phyloP scores from a whole-genome alignment of 164 flowering plant genomes.

The Houttuynia cordata region DNA sequence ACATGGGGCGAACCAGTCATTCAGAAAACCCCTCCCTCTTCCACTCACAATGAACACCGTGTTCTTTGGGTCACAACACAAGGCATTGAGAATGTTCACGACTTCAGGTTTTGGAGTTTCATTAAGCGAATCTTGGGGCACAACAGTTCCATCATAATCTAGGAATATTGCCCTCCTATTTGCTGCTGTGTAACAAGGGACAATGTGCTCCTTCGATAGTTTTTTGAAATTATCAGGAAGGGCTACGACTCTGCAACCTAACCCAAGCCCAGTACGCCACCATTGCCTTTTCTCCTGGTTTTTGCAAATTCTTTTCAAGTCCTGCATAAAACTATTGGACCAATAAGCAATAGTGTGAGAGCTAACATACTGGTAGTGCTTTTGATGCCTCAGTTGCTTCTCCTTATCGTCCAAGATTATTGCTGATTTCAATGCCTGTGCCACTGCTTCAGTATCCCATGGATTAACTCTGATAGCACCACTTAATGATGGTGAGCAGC shows the following conservation, averaged over 20 bases:
- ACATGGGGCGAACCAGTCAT: slow-evolving; percentile 14
- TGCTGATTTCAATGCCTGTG: slow-evolving; percentile 10
- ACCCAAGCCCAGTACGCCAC: slow-evolving; percentile 15
- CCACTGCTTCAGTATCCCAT: slow-evolving; percentile 13
- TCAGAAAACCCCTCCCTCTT: slow-evolving; percentile 8
- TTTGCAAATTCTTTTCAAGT: slow-evolving; percentile 11
- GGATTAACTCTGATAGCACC: slow-evolving; percentile 18
- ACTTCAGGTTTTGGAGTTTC: slow-evolving; percentile 12
- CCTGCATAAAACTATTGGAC: slow-evolving; percentile 12
- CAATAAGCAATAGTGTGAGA: slow-evolving; percentile 15
- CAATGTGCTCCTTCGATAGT: slow-evolving; percentile 11
- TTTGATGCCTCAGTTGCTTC: slow-evolving; percentile 14
- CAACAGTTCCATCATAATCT: slow-evolving; percentile 14
- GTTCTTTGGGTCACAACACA: slow-evolving; percentile 15
- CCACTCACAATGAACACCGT: slow-evolving; percentile 15
- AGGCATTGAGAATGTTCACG: slow-evolving; percentile 9
- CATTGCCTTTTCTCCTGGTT: slow-evolving; percentile 9
- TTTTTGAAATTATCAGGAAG: slow-evolving; percentile 11
- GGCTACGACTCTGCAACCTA: slow-evolving; percentile 11
- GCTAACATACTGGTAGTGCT: slow-evolving; percentile 14
- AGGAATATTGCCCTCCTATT: slow-evolving; percentile 15
- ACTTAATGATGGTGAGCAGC: slow-evolving; percentile 17
- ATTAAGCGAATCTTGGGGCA: slow-evolving; percentile 10
- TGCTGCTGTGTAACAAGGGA: slow-evolving; percentile 8
- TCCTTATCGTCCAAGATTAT: slow-evolving; percentile 6